These are phyloP conservation scores for Prunus armeniaca DNA, from an alignment of 306 rosid genomes.

Conservation along the genomic window DNA sequence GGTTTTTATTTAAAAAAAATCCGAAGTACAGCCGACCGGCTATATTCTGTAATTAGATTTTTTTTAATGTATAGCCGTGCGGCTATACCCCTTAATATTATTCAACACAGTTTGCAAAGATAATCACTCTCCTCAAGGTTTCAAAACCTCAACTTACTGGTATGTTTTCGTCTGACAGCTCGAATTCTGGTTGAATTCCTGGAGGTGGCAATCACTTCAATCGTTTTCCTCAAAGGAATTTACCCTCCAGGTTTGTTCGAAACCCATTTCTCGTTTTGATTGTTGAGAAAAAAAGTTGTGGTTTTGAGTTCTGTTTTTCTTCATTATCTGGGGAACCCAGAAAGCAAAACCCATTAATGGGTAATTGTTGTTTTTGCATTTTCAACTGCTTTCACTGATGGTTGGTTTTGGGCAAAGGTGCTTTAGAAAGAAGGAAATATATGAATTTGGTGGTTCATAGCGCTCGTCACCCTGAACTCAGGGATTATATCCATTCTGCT, in stretches of 20 bases:
- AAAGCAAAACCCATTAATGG: not conserved
- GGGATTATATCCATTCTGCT: slow-evolving; percentile 74
- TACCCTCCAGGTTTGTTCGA: slow-evolving; percentile 66
- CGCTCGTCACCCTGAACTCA: slow-evolving; percentile 80
- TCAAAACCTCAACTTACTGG: not conserved
- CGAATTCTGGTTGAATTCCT: slow-evolving; percentile 72
- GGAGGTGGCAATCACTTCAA: slow-evolving; percentile 72
- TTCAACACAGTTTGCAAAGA: slow-evolving; percentile 31
- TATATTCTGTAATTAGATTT: too few species aligned
- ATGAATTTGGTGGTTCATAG: slow-evolving; percentile 83
- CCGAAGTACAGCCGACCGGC: too few species aligned
- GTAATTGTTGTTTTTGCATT: not conserved
- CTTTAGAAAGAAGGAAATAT: slow-evolving; percentile 85
- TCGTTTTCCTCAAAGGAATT: slow-evolving; percentile 74
- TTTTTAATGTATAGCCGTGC: too few species aligned
- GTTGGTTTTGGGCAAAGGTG: slow-evolving; percentile 48
- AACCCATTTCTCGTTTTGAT: slow-evolving; percentile 17
- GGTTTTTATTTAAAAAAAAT: too few species aligned
- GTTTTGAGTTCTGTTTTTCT: not conserved
- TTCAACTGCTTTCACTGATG: not conserved
- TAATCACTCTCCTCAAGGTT: slow-evolving; percentile 60
- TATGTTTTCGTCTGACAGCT: slow-evolving; percentile 10
- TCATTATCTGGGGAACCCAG: not conserved
- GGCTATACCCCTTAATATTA: not conserved
- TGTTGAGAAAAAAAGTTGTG: slow-evolving; percentile 9